Evolutionary conservation across 768 basidiomycete genomes (phyloP).

Genomic region (Leccinum rimulosum): DNA sequence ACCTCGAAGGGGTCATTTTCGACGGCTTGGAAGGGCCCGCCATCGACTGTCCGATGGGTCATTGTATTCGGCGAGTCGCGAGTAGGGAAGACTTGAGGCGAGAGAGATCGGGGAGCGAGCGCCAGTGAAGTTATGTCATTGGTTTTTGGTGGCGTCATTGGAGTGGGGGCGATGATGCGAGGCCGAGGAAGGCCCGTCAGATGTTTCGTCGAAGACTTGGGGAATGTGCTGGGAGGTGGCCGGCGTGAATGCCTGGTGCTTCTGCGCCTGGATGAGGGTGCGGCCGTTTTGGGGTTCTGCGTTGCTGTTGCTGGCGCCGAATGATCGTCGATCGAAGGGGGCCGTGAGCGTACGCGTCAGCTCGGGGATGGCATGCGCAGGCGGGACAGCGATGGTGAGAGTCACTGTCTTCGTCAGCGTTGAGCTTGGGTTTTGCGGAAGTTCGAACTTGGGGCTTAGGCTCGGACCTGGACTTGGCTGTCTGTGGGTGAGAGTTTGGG

Average conservation of each 20-base stretch:
- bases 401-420: no score
- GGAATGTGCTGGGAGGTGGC: conserved; percentile 9
- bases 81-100: background rate
- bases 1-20: background rate
- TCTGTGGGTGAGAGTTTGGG: no score
- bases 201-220: conserved; percentile 25
- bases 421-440: background rate
- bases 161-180: background rate
- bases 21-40: no score
- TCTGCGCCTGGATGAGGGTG: background rate
- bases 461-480: background rate
- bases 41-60: background rate
- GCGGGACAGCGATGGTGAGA: no score
- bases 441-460: background rate
- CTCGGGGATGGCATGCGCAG: background rate
- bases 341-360: background rate
- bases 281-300: background rate
- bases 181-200: background rate
- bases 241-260: background rate
- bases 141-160: background rate
- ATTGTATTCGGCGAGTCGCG: background rate
- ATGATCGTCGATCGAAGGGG: background rate
- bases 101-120: background rate
- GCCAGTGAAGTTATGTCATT: background rate
- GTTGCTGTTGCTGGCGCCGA: background rate